Evolutionary conservation across 768 basidiomycete genomes (phyloP).

Genomic region (Auriscalpium orientale): DNA sequence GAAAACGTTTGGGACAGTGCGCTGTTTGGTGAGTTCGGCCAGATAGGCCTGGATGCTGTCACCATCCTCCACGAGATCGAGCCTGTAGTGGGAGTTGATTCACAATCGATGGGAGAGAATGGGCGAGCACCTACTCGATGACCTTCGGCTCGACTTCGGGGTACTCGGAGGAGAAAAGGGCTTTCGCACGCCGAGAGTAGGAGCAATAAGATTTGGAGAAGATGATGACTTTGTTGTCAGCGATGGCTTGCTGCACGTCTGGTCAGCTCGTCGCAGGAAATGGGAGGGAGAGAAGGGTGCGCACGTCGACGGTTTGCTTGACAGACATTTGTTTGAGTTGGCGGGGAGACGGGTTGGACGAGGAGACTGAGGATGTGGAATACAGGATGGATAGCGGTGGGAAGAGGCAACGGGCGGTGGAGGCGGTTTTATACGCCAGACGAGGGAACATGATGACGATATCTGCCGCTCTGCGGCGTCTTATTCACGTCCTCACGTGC

Average conservation of each 20-base stretch:
- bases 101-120: neutral
- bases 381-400: conserved; percentile 17
- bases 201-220: conserved; percentile 35
- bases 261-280: neutral
- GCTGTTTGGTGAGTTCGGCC: conserved; percentile 50
- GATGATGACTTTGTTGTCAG: conserved; percentile 31
- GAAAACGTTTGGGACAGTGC: conserved; percentile 74
- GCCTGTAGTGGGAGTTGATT: conserved; percentile 26
- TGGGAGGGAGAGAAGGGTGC: conserved; percentile 3
- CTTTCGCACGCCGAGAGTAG: conserved; percentile 36
- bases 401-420: conserved; percentile 10
- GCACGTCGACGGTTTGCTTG: conserved; percentile 35
- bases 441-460: neutral
- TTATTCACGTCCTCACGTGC: neutral
- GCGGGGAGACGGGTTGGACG: conserved; percentile 25
- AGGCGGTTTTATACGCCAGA: conserved; percentile 1
- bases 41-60: conserved; percentile 61
- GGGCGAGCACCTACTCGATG: conserved; percentile 25
- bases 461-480: neutral
- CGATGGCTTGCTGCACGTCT: conserved; percentile 23
- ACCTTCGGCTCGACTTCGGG: conserved; percentile 25
- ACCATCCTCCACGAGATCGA: conserved; percentile 55
- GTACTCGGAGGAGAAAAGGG: conserved; percentile 25
- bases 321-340: conserved; percentile 25
- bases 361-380: conserved; percentile 20